Percentiles rank a stretch among this genome's conserved stretches.
phyloP scores from a whole-genome alignment of 2,329 filamentous ascomycete genomes.

The Microdochium nivale region DNA sequence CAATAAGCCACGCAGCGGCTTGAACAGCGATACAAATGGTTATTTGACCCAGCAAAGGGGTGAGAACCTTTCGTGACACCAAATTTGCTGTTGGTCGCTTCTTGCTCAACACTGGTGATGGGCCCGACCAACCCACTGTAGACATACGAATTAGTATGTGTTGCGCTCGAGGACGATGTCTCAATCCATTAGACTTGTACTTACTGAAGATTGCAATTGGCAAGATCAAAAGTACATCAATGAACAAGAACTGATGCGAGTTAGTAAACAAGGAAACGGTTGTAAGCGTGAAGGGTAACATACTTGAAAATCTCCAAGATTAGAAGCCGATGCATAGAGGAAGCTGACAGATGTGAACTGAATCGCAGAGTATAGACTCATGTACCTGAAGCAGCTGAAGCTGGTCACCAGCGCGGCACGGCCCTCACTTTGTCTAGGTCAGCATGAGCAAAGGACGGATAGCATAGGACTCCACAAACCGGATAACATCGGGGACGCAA shows the following conservation, averaged over 20 bases:
- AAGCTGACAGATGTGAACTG: slow-evolving; percentile 98
- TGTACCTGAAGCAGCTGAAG: slow-evolving; percentile 99
- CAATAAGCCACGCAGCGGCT: slow-evolving; percentile 61
- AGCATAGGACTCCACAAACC: slow-evolving; percentile 29
- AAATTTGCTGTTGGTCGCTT: slow-evolving; percentile 90
- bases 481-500: slow-evolving; percentile 87
- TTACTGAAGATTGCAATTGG: slow-evolving; percentile 91
- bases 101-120: slow-evolving; percentile 64
- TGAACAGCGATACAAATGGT: slow-evolving; percentile 71
- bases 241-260: slow-evolving; percentile 69
- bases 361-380: slow-evolving; percentile 98
- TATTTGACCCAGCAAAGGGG: slow-evolving; percentile 84
- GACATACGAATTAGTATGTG: too few relatives aligned
- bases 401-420: slow-evolving; percentile 93
- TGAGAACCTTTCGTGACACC: slow-evolving; percentile 86
- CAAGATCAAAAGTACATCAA: slow-evolving; percentile 84
- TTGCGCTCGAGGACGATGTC: too few relatives aligned
- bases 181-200: slow-evolving; percentile 15
- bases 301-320: slow-evolving; percentile 90
- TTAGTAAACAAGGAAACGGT: slow-evolving; percentile 2
- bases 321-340: slow-evolving; percentile 86
- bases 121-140: slow-evolving; percentile 85
- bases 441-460: slow-evolving; percentile 2
- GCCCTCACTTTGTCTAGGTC: slow-evolving; percentile 56
- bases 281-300: slow-evolving; percentile 1